Evolutionary conservation across 2,329 filamentous ascomycete species (phyloP), one percentile per base, ranked within the genome.

Genomic region (Aspergillus awamori): DNA sequence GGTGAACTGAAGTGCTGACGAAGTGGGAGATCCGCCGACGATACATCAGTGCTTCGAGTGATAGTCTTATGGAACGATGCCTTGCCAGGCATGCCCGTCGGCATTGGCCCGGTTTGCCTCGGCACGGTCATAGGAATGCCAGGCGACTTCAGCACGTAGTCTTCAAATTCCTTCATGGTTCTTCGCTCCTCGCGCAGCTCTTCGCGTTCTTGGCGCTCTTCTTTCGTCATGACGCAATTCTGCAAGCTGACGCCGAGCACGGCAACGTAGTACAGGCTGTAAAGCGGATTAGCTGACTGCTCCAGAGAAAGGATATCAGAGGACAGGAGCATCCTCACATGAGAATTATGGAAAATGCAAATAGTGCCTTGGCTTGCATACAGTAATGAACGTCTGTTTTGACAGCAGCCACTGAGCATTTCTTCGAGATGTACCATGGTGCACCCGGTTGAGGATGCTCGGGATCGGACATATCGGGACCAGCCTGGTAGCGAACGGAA

Each of bases 341-440:
- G 73, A 87, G 80, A 26, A 86, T 72, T 54, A 85, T 76, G 3
- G 82, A 84, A 20, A 87, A 77, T 1, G 80, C 84, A 67, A 88
- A 88, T 3, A 80, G 76, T 6, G 80, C 77, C 69, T 88, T 86
- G 4, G 86, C 85, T 73, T 89, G 86, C 73, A 81, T 75, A 71
- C 86, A 89, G 70, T 86, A 89, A 17, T 70, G 70, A 33, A 83
- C 73, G 57, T 83, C 77, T 49, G 76, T 77, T 51, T 76, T 74
- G 45, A 79, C 72, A 5, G 74, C 72, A 0, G 83, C 80, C 24
- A 86, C 81, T 55, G 74, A 80, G 76, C 86, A 89, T 65, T 76
- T 83, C 73, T 87, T 87, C 56, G 84, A 84, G 65, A 89, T 83
- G 69, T 87, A 88, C 86, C 86, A 89, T 7, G 86, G 85, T 17